Evolutionary conservation across 306 rosid species (phyloP), one percentile per base, ranked within the genome.

Genomic region (Elaeagnus macrophylla): DNA sequence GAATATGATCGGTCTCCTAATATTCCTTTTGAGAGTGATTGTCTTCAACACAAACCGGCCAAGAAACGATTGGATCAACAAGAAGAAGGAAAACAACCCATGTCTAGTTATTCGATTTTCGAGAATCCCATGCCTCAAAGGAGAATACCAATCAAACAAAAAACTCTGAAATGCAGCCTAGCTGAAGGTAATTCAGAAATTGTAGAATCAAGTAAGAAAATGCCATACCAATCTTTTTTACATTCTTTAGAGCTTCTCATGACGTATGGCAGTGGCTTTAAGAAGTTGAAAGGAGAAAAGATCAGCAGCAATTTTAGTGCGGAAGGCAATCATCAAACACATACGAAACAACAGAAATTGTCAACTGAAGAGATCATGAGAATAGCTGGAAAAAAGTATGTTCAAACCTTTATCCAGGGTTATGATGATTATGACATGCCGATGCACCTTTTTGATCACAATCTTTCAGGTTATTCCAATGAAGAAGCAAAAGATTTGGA

Each of bases 351-450:
- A 5, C 74, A 69, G 35, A 77, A 66, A 20, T 69, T 70, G 66
- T 89, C 95, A 41, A 71, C 82, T 0, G 95, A 73, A 68, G 95
- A 78, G 58, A 62, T 79, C 48, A 62, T 90, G 37, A 77, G 80
- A 74, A 68, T 81, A 2, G 90, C 95, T 6, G 95, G 90, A 61
- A 71, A 75, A 74, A 83, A 88, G 76, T 90, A 79, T 60, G 52
- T 86, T 1, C 81, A 79, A 65, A 70, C 59, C 42, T 81, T 74
- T 45, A 62, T 74, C 0, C 70, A 69, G 13, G n/a, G 77, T 65
- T 44, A 61, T 59, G 88, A 75, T 49, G 61, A 53, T 59, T 52
- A 39, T 51, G 60, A 18, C 67, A 56, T 69, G 53, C 70, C 80
- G 2, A 61, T 59, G 62, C 85, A 79, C 52, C 85, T 89, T 13